Base-by-base conservation (phyloP, 495 filamentous ascomycete species). In the Aspergillus egyptiacus region DNA sequence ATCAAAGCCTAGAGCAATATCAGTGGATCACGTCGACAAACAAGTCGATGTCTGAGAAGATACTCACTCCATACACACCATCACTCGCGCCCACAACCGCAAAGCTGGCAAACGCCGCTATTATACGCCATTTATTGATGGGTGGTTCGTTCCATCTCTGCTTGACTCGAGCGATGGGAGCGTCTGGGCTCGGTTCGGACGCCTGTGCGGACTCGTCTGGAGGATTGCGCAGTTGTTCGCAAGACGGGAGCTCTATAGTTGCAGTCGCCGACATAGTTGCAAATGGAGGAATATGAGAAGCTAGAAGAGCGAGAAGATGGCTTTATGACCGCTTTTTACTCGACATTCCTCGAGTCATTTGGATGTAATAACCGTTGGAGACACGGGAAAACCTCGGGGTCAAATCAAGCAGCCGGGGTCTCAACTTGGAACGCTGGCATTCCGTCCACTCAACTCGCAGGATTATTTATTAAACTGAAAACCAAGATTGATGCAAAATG, bases 81-180 rank as follows among this genome's bases (percentile, higher is more conserved):
- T 89, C 86, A 57, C 83, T 88, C 62, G 77, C 71, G 13, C 85
- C 86, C 72, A 87, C 78, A 15, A 84, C 71, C 19, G 82, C 67
- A 55, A 91, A 88, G 34, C 66, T 69, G 64, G 74, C 81, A 54
- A 83, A 79, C 34, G 79, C 75, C 7, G 80, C 61, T 28, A 76
- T 57, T 31, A 81, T 69, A 6, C 84, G 74, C 53, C 66, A 82
- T n/a, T 80, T 70, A 63, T 87, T 88, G 34, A 68, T 71, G 13
- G 67, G 59, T 2, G 83, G 77, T n/a, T 74, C 56, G 58, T 91
- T 87, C 85, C 86, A 89, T 63, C 64, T 67, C 46, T 82, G 46
- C 37, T 51, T 51, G 14, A 25, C 48, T 30, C 31, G 48, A 35
- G 39, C 33, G 14, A 51, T 25, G 4, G 27, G 18, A 9, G 15